Base-by-base conservation (phyloP, 1,139 yeast genomes). In the Zygosaccharomyces pseudobailii region DNA sequence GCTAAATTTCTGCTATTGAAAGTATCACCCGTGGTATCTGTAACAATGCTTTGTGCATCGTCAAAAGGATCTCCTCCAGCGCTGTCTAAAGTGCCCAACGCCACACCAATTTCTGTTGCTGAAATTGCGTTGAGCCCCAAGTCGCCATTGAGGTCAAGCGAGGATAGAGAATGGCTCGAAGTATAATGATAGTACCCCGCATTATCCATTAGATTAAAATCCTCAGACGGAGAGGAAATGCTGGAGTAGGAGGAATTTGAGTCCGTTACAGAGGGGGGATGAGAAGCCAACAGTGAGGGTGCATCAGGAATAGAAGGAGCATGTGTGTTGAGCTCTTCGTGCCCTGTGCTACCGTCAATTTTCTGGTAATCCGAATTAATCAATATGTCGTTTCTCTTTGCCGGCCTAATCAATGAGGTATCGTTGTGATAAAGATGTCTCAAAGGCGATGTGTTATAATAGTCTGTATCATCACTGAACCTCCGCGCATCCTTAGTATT, bases 391-490 rank as follows among this genome's bases (percentile, higher is more conserved):
- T 58, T 58, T 35, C 54, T 36, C 32, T 51, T 55, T 10, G 50
- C 54, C n/a, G 62, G 60, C 31, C 47, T 56, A 4, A 58, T 51
- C 45, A 54, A 35, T 5, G 56, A 50, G 7, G 62, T 56, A 40
- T 58, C 62, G 27, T 56, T 55, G 48, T 61, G 65, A 48, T 57
- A 62, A 23, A 59, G 43, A 46, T 62, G 64, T 33, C 61, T 63
- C 42, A 62, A 50, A 5, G 68, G 67, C 5, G 67, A 63, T 3
- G 63, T 56, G 44, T 64, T 63, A 45, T 55, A 64, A 42, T 62
- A 63, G 36, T 63, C 67, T 2, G 67, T 63, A 38, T 61, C 57
- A 10, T 60, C 60, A 32, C 57, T 56, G 28, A 64, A 62, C 40
- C 51, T 56, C 34, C 66, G 52, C 17, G 61, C 55, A 22, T 46